phyloP scores from a whole-genome alignment of 352 stramenopile genomes.

The Phytopythium litorale region DNA sequence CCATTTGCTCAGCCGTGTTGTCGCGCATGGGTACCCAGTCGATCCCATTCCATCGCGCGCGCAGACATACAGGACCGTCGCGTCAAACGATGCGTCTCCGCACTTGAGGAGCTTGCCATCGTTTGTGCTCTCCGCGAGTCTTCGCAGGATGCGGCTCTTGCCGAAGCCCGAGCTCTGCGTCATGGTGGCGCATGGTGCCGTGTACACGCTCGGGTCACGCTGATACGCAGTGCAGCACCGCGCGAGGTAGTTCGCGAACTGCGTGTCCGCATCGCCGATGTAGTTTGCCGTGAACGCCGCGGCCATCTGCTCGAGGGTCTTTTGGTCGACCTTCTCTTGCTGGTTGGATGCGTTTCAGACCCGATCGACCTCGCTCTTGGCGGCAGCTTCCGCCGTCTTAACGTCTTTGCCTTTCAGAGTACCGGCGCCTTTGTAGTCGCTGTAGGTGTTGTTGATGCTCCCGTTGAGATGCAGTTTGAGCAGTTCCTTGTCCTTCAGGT shows the following conservation, averaged over 20 bases:
- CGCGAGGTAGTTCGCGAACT: not conserved
- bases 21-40: constrained; percentile 3
- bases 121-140: constrained; percentile 1
- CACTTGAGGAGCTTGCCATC: not conserved
- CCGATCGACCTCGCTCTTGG: too few relatives aligned
- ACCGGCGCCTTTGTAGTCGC: too few relatives aligned
- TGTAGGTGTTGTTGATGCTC: too few relatives aligned
- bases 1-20: not conserved
- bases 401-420: too few relatives aligned
- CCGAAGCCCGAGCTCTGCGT: constrained; percentile 15
- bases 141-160: constrained; percentile 9
- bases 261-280: not conserved
- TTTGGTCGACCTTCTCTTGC: too few relatives aligned
- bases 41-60: not conserved
- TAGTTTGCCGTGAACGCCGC: not conserved
- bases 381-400: too few relatives aligned
- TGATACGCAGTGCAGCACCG: not conserved
- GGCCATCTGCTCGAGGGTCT: too few relatives aligned
- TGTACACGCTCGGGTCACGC: not conserved
- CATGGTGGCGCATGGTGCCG: not conserved
- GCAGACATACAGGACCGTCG: constrained; percentile 8
- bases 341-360: too few relatives aligned
- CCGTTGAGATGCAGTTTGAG: too few relatives aligned
- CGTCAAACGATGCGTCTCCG: too few relatives aligned
- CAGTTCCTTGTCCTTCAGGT: too few relatives aligned